phyloP scores from a whole-genome alignment of 345 rosid species.

The Rhizophora mangle region DNA sequence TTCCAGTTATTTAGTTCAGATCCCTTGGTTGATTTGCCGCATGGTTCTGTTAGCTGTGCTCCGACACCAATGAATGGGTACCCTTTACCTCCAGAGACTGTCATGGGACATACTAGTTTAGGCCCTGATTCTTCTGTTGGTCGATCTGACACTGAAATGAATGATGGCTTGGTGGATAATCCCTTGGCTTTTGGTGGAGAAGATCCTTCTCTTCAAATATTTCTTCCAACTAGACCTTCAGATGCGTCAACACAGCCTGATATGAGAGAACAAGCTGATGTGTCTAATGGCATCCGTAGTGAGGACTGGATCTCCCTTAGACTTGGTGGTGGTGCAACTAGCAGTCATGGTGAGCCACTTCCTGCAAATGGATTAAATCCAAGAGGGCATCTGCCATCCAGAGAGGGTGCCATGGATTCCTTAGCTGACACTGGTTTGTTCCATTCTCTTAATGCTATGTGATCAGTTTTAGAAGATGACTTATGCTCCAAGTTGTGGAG shows the following conservation, averaged over 20 bases:
- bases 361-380: conserved; percentile 50
- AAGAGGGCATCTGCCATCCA: conserved; percentile 50
- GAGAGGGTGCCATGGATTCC: conserved; percentile 50
- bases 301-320: conserved; percentile 96
- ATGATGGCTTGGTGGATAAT: conserved; percentile 76
- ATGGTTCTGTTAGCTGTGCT: conserved; percentile 48
- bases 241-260: conserved; percentile 56
- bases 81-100: conserved; percentile 50
- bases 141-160: conserved; percentile 45
- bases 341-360: conserved; percentile 45
- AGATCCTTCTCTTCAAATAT: conserved; percentile 90
- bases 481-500: background rate
- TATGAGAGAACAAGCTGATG: conserved; percentile 60
- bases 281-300: conserved; percentile 62
- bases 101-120: conserved; percentile 40
- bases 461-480: background rate
- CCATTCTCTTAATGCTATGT: conserved; percentile 12
- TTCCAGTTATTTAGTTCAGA: conserved; percentile 76
- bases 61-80: conserved; percentile 63
- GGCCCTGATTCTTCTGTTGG: conserved; percentile 51
- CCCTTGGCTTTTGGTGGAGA: conserved; percentile 71
- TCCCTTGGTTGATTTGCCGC: conserved; percentile 56
- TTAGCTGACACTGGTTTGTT: conserved; percentile 78
- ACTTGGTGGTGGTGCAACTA: conserved; percentile 68
- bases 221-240: conserved; percentile 82